These are phyloP conservation scores for Wickerhamomyces pijperi DNA, from an alignment of 805 yeast species.

Conservation along the genomic window DNA sequence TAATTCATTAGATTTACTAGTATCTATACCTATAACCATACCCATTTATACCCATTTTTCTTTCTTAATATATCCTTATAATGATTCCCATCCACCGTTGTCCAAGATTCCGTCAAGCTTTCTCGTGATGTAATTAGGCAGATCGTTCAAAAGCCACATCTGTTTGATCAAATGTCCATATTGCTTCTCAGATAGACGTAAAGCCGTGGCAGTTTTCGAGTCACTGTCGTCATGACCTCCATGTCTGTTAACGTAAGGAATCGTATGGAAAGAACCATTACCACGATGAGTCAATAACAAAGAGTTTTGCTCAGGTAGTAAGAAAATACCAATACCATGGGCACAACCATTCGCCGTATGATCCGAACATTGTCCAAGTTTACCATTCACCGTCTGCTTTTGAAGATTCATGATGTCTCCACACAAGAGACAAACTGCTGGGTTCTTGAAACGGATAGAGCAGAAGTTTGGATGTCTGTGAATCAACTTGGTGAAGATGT, in stretches of 20 bases:
- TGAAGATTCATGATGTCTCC: slow-evolving; percentile 63
- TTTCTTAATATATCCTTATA: too few species aligned
- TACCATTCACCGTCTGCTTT: slow-evolving; percentile 38
- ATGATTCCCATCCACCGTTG: slow-evolving; percentile 93
- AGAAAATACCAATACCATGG: slow-evolving; percentile 58
- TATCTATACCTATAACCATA: too few species aligned
- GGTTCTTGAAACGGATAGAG: slow-evolving; percentile 41
- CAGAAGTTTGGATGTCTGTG: slow-evolving; percentile 31
- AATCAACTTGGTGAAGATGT: slow-evolving; percentile 51
- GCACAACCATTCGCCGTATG: slow-evolving; percentile 57
- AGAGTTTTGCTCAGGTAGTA: slow-evolving; percentile 60
- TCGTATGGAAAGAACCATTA: slow-evolving; percentile 73
- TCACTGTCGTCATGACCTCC: slow-evolving; percentile 82
- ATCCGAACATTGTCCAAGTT: slow-evolving; percentile 68
- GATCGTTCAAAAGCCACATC: slow-evolving; percentile 71
- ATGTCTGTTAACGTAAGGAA: slow-evolving; percentile 78
- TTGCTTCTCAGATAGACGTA: slow-evolving; percentile 47
- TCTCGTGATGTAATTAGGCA: slow-evolving; percentile 68
- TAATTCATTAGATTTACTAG: too few species aligned
- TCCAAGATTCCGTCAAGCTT: slow-evolving; percentile 71
- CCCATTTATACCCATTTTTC: too few species aligned
- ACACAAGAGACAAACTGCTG: slow-evolving; percentile 82
- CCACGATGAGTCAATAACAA: slow-evolving; percentile 55
- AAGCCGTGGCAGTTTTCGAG: slow-evolving; percentile 58
- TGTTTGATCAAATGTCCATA: slow-evolving; percentile 57